Evolutionary conservation across 208 protist genomes (phyloP).

Genomic region (Acanthamoeba lenticulata): DNA sequence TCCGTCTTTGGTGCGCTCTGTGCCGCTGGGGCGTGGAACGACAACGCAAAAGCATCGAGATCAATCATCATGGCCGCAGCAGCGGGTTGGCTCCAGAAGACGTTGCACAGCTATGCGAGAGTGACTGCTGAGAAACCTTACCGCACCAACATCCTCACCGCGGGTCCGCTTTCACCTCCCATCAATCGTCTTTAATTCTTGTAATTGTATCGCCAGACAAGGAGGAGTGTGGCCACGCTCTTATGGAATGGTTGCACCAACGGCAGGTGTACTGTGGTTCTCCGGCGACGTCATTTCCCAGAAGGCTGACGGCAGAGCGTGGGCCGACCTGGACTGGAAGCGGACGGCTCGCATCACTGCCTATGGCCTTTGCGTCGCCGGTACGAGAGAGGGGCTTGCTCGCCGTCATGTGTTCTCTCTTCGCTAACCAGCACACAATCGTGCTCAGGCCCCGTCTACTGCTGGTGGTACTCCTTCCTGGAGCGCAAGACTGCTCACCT

Average conservation of each 20-base stretch:
- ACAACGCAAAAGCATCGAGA: not conserved
- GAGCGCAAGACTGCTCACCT: constrained; percentile 54
- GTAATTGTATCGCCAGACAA: too few species aligned
- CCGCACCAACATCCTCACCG: constrained; percentile 60
- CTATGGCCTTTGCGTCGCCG: constrained; percentile 49
- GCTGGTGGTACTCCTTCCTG: constrained; percentile 63
- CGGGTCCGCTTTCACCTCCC: not conserved
- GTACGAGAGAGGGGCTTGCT: not conserved
- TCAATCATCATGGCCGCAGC: constrained; percentile 3
- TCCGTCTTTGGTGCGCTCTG: too few species aligned
- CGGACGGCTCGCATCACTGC: constrained; percentile 30
- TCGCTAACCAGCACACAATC: not conserved
- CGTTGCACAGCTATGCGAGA: not conserved
- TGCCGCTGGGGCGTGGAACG: too few species aligned
- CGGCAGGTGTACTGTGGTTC: constrained; percentile 21
- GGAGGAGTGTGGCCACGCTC: too few species aligned
- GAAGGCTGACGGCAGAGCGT: constrained; percentile 30
- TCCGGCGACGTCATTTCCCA: constrained; percentile 52
- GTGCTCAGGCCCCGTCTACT: constrained; percentile 41
- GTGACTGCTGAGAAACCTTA: constrained; percentile 17
- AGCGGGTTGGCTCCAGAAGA: not conserved
- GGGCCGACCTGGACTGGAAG: constrained; percentile 36
- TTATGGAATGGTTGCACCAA: not conserved
- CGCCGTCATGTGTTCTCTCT: not conserved
- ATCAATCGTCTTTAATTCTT: too few species aligned